Base-by-base conservation (phyloP, 2,329 filamentous ascomycete genomes). In the Simplicillium sp. region DNA sequence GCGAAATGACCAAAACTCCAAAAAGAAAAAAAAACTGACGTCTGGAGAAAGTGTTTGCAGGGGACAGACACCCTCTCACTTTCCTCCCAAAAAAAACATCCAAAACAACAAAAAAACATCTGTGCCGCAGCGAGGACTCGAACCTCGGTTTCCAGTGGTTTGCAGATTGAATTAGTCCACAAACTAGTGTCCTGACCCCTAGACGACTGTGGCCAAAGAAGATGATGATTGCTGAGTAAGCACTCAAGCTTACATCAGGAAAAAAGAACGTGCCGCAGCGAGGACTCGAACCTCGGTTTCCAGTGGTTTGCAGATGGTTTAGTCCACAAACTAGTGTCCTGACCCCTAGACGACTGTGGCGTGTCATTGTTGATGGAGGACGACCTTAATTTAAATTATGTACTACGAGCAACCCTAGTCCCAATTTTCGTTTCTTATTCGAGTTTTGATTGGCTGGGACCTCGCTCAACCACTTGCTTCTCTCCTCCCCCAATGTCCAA, bases 151-250 rank as follows among this genome's bases (percentile, higher is more conserved):
- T 50, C 46, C 53, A 55, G 53, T 55, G 53, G 12, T 46, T 47
- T 33, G 44, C 32, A 33, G 41, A 39, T 38, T 29, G 36, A 25
- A 25, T 25, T 25, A 25, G 18, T 40, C 53, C 53, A 55, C 53
- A 55, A 55, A 55, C 53, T 55, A 46, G 44, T 53, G 50, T 55
- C 51, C 48, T 55, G 34, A 52, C 53, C 52, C 45, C 50, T 54
- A 51, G 49, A 55, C 50, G 48, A 54, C 44, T 49, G 45, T 41
- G 46, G 50, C 43, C 20, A 25, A 25, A 25, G 20, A 25, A 25
- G 20, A 6, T 6, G 20, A 25, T 25, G 20, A 25, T 6, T 9
- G 20, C 5, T 25, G 20, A 25, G 20, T 25, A 25, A 25, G 20
- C 20, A 25, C 20, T 9, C 20, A 25, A 25, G 20, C 20, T 5